Evolutionary conservation across 2,329 filamentous ascomycete genomes (phyloP).

Genomic region (Stemphylium lycopersici): DNA sequence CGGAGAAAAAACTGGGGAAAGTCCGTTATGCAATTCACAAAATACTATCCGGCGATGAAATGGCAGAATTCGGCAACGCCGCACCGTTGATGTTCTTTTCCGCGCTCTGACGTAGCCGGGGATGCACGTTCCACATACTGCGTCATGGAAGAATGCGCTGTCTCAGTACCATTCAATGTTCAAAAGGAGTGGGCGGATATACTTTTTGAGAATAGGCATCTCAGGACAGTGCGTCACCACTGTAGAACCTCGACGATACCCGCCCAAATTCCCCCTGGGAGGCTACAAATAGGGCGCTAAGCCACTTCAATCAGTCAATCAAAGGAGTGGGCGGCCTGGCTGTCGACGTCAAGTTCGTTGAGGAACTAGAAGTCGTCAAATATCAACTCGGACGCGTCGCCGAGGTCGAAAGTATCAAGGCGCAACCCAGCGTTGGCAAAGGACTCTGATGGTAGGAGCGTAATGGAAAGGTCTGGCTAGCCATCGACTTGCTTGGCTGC

Average conservation of each 20-base stretch:
- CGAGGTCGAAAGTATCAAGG: conserved; percentile 20
- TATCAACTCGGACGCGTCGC: conserved; percentile 19
- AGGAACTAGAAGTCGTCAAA: conserved; percentile 30
- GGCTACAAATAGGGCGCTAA: no score
- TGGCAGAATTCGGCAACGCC: neutral
- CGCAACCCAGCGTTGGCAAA: conserved; percentile 9
- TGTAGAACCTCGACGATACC: no score
- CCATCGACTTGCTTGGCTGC: neutral
- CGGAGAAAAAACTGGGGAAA: neutral
- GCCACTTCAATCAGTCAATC: no score
- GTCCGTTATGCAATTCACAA: neutral
- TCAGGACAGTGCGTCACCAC: no score
- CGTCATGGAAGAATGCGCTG: neutral
- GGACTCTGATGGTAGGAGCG: neutral
- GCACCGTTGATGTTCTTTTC: neutral
- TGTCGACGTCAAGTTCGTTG: conserved; percentile 1
- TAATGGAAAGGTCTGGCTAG: neutral
- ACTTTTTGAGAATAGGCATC: no score
- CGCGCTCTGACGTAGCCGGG: neutral
- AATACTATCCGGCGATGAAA: neutral
- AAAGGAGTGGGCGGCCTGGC: neutral
- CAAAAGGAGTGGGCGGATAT: no score
- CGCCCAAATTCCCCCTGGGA: no score
- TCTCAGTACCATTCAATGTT: neutral
- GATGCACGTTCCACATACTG: neutral